phyloP scores from a whole-genome alignment of 2,329 filamentous ascomycete genomes.

The Incumbomyces delicatus region DNA sequence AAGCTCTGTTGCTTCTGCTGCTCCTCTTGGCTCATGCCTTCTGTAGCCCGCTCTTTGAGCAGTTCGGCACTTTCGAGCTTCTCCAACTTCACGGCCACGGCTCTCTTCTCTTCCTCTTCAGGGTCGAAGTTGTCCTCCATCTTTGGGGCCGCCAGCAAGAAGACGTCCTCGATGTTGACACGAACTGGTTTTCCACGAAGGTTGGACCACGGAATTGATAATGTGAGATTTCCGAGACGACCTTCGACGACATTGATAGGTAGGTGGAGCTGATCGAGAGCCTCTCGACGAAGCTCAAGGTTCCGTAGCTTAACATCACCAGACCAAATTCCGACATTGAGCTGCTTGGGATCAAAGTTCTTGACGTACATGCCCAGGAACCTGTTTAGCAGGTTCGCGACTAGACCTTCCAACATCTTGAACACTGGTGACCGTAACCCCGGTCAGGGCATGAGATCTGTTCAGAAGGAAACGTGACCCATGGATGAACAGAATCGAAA shows the following conservation, averaged over 20 bases:
- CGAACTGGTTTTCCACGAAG: conserved; percentile 87
- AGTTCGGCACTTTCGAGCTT: conserved; percentile 94
- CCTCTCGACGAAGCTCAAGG: conserved; percentile 85
- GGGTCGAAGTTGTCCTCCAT: conserved; percentile 90
- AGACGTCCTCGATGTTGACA: conserved; percentile 94
- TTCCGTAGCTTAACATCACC: conserved; percentile 93
- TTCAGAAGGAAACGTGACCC: not conserved
- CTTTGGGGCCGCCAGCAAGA: conserved; percentile 85
- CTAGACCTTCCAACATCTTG: conserved; percentile 91
- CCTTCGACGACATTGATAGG: conserved; percentile 95
- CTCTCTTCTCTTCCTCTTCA: conserved; percentile 78
- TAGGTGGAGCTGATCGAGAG: conserved; percentile 90
- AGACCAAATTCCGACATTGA: conserved; percentile 98
- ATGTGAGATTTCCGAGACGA: conserved; percentile 80
- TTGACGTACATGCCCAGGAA: conserved; percentile 99
- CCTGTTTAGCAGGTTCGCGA: conserved; percentile 94
- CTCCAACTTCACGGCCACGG: conserved; percentile 94
- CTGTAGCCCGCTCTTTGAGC: conserved; percentile 81
- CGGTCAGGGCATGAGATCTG: conserved; percentile 44
- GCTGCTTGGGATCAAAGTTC: conserved; percentile 95
- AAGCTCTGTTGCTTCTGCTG: conserved; percentile 98
- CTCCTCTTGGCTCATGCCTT: conserved; percentile 88
- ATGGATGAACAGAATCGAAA: not conserved
- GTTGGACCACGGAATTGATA: conserved; percentile 97
- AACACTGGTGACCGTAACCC: conserved; percentile 58